A percentile compares a stretch with the other conserved stretches of the same genome.
Conservation (phyloP, 2,329 filamentous ascomycete genomes). For the Rutstroemia sp. region DNA sequence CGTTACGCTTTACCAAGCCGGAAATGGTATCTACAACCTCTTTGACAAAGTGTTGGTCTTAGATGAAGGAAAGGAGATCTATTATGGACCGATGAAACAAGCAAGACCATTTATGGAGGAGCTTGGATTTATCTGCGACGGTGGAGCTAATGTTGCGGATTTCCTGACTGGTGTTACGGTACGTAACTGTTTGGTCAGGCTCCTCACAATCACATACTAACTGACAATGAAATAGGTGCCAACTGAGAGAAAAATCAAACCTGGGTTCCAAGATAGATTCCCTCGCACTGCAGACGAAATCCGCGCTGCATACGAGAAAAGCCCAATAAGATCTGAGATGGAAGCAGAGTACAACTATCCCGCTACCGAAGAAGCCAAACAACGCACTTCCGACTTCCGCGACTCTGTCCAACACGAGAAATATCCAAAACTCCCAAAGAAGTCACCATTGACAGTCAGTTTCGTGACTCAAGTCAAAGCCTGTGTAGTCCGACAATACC, state of each 20-base stretch:
- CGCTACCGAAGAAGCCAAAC: constrained; percentile 38
- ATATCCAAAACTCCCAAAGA: constrained; percentile 42
- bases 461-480: constrained; percentile 49
- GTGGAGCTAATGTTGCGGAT: constrained; percentile 57
- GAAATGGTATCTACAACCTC: constrained; percentile 60
- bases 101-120: constrained; percentile 58
- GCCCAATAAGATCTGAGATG: constrained; percentile 43
- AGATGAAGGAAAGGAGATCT: constrained; percentile 58
- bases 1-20: constrained; percentile 62
- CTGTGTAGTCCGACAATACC: constrained; percentile 53
- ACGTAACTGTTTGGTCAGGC: background rate
- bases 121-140: constrained; percentile 54
- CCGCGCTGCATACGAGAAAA: constrained; percentile 42
- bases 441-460: constrained; percentile 48
- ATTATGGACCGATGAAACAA: constrained; percentile 51
- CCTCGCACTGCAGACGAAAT: constrained; percentile 41
- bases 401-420: constrained; percentile 47
- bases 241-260: constrained; percentile 56
- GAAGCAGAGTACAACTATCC: constrained; percentile 51
- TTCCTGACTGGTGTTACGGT: constrained; percentile 49
- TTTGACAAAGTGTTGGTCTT: constrained; percentile 66
- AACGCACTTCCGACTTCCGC: constrained; percentile 42
- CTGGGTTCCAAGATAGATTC: constrained; percentile 34
- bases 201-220: background rate
- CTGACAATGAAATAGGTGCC: constrained; percentile 24